Evolutionary conservation across 2,329 filamentous ascomycete species (phyloP).

Genomic region (Colletotrichum eleusines): DNA sequence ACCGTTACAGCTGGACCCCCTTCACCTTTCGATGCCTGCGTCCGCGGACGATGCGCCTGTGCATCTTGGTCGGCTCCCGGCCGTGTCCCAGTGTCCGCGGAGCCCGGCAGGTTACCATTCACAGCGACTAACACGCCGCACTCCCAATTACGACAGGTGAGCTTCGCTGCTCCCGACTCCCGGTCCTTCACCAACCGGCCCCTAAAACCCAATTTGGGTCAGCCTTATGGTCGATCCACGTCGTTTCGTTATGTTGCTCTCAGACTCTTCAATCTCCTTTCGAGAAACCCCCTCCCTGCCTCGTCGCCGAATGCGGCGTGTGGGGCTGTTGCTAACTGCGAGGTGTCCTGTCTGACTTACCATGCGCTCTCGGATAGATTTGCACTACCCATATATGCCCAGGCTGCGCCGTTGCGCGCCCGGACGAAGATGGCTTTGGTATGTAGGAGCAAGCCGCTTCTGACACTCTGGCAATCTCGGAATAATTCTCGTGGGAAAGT

Average conservation of each 20-base stretch:
- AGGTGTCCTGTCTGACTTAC: constrained; percentile 62
- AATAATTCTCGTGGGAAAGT: constrained; percentile 80
- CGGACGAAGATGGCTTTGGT: constrained; percentile 78
- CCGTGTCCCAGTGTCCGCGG: constrained; percentile 33
- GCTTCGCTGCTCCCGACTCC: constrained; percentile 74
- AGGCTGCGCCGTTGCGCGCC: constrained; percentile 59
- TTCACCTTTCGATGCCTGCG: constrained; percentile 38
- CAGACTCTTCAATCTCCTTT: constrained; percentile 1
- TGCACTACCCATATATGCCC: constrained; percentile 90
- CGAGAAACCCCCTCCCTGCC: not conserved
- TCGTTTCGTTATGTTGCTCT: constrained; percentile 23
- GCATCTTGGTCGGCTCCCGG: constrained; percentile 41
- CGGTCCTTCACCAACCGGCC: constrained; percentile 81
- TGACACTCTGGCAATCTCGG: constrained; percentile 79
- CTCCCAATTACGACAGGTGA: constrained; percentile 95
- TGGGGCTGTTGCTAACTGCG: constrained; percentile 39
- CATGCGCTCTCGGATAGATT: constrained; percentile 96
- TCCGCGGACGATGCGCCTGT: constrained; percentile 24
- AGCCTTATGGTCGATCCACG: constrained; percentile 38
- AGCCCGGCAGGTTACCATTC: constrained; percentile 40
- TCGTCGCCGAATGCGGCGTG: constrained; percentile 2
- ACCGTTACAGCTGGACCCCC: not conserved
- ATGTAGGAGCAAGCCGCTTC: constrained; percentile 84
- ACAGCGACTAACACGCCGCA: constrained; percentile 86
- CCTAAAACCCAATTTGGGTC: constrained; percentile 60